Evolutionary conservation across 345 rosid genomes (phyloP).

Genomic region (Physaria fendleri): DNA sequence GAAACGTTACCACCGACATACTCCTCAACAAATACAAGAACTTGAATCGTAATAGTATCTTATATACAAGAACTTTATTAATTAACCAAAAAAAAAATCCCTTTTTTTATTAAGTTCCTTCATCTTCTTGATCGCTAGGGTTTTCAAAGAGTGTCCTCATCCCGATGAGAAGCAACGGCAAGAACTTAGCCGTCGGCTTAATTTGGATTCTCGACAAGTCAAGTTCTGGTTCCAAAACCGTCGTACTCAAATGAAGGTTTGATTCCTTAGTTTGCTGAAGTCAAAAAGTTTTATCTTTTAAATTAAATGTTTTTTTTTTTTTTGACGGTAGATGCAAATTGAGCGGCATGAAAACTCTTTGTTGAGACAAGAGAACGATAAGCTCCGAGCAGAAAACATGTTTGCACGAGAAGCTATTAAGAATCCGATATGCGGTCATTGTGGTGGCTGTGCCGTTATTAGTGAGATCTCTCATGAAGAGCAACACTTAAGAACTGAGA

Average conservation of each 20-base stretch:
- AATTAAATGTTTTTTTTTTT: not conserved
- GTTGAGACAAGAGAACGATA: constrained; percentile 85
- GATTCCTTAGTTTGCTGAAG: not conserved
- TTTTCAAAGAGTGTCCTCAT: constrained; percentile 85
- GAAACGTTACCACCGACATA: constrained; percentile 88
- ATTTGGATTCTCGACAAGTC: constrained; percentile 74
- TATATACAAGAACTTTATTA: too few species aligned
- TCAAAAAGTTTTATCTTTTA: not conserved
- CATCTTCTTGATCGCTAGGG: too few species aligned
- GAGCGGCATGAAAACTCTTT: constrained; percentile 89
- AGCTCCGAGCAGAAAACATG: constrained; percentile 86
- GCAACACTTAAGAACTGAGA: constrained; percentile 82
- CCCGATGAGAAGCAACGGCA: constrained; percentile 85
- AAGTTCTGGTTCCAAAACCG: constrained; percentile 96
- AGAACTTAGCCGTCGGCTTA: constrained; percentile 69
- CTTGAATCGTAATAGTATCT: constrained; percentile 94
- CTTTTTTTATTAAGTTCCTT: too few species aligned
- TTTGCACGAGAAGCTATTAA: constrained; percentile 79
- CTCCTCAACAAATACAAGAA: constrained; percentile 96
- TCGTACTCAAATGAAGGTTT: constrained; percentile 81
- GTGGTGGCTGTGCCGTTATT: constrained; percentile 82
- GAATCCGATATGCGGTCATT: constrained; percentile 76
- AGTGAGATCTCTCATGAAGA: constrained; percentile 79
- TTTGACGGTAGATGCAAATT: constrained; percentile 53
- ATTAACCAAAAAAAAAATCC: too few species aligned